These are phyloP conservation scores for Didymellaceae sp. DNA, from an alignment of 2,329 filamentous ascomycete species.

Conservation along the genomic window DNA sequence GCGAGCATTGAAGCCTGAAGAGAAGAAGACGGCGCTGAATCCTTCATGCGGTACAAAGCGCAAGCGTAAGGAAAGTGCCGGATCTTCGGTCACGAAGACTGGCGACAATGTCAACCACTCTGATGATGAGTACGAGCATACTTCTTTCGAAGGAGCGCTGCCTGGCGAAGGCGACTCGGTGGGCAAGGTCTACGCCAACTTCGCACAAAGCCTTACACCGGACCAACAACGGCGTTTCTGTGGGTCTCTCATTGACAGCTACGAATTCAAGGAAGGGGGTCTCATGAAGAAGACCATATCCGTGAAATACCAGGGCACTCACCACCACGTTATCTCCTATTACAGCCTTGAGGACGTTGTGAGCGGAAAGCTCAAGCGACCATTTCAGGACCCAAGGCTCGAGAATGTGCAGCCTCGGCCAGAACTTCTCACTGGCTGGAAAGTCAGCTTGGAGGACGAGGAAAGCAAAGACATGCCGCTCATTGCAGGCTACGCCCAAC, in stretches of 20 bases:
- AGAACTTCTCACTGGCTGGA: conserved; percentile 46
- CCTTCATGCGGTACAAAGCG: conserved; percentile 46
- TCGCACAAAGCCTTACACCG: conserved; percentile 48
- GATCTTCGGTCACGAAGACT: conserved; percentile 35
- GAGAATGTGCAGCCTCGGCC: conserved; percentile 42
- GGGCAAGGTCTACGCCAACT: conserved; percentile 47
- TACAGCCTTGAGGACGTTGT: conserved; percentile 82
- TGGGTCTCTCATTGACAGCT: conserved; percentile 87
- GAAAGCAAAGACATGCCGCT: conserved; percentile 45
- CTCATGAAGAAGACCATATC: conserved; percentile 94
- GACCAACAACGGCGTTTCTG: conserved; percentile 68
- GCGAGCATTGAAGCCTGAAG: conserved; percentile 45
- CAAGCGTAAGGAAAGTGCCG: conserved; percentile 44
- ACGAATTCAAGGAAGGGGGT: conserved; percentile 82
- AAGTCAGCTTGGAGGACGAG: conserved; percentile 48
- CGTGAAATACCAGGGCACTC: conserved; percentile 73
- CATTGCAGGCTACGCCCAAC: conserved; percentile 37
- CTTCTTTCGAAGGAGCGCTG: conserved; percentile 27
- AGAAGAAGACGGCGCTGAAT: conserved; percentile 46
- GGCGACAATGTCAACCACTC: conserved; percentile 40
- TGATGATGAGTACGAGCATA: conserved; percentile 45
- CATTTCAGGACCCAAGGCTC: conserved; percentile 43
- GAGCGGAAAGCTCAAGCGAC: conserved; percentile 44
- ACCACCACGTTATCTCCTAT: conserved; percentile 88
- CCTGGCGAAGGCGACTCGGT: conserved; percentile 33